Base-by-base conservation (phyloP, 2,329 filamentous ascomycete species). In the Phialophora macrospora region DNA sequence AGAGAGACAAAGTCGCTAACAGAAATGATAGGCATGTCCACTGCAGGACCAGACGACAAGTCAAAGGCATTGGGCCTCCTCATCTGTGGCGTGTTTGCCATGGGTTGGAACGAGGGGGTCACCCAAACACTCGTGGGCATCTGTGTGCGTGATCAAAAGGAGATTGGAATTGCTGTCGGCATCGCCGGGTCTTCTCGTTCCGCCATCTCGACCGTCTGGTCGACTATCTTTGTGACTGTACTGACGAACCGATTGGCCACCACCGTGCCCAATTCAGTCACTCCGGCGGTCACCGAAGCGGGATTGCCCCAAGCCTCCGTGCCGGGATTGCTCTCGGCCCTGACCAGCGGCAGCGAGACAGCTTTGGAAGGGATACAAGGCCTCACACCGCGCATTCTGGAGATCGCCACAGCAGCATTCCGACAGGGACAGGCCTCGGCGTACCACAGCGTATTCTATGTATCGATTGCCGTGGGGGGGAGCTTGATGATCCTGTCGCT, bases 401-500 rank as follows among this genome's bases (percentile, higher is more conserved):
- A 62, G 1, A 77, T 76, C 0, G 77, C 80, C 0, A 72, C 65
- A 3, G 64, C 65, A 0, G 77, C 78, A 28, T 66, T 78, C 46
- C 76, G 79, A 67, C 72, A 72, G 11, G 80, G 80, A 14, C 80
- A 82, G 69, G 70, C 74, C 7, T 63, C 76, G 14, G 77, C 79
- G 3, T 82, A 82, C 72, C 74, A 74, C 62, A 77, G 77, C 2
- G 81, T 84, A 1, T 83, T 66, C 64, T 49, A 73, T 34, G 24
- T 65, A 20, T 44, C 58, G 22, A 48, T 71, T 22, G 68, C 66
- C 4, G 70, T 71, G 17, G 64, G 48, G 22, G 66, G 66, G 7
- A 3, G 60, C 17, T 66, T 62, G 2, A 44, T 64, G 12, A 52
- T 67, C 17, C 9, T 51, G 11, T 28, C 22, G 8, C 17, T 64